Percentiles rank a stretch among this genome's conserved stretches.
These are phyloP conservation scores for Panicum hallii DNA, from an alignment of 202 grass and related monocot species.

Conservation along the genomic window DNA sequence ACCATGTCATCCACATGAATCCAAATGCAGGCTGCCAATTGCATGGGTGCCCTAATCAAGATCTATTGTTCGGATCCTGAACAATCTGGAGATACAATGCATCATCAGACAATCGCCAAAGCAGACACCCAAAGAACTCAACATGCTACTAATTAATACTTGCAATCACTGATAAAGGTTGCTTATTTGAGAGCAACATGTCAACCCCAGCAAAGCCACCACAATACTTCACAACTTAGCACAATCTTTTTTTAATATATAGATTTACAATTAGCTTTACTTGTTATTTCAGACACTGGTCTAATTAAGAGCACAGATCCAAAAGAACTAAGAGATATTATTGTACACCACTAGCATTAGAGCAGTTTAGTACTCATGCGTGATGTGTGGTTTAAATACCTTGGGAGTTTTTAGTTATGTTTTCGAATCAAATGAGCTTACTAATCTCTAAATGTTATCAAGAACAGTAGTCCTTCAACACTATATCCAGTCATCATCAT, in stretches of 20 bases:
- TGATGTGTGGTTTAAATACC: neutral
- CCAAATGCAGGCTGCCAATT: conserved; percentile 41
- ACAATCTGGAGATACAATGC: conserved; percentile 40
- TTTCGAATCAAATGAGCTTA: neutral
- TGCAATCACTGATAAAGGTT: conserved; percentile 1
- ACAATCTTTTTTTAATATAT: neutral
- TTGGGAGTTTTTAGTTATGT: neutral
- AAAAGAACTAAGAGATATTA: neutral
- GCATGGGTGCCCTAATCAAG: conserved; percentile 43
- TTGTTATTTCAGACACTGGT: neutral
- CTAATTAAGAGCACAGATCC: neutral
- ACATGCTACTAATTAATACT: conserved; percentile 35
- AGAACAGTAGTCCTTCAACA: neutral
- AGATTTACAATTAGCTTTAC: neutral
- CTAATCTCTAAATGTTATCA: neutral
- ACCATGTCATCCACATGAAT: conserved; percentile 46
- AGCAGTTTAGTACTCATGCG: neutral
- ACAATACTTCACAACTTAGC: neutral
- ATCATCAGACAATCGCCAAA: conserved; percentile 39
- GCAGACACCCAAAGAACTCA: conserved; percentile 26
- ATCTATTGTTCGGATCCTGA: conserved; percentile 45
- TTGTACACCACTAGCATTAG: neutral
- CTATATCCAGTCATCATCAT: conserved; percentile 7
- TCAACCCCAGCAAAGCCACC: conserved; percentile 2
- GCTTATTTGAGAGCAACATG: neutral